These are phyloP conservation scores for Hortaea werneckii DNA, from an alignment of 2,329 filamentous ascomycete genomes.

Conservation along the genomic window DNA sequence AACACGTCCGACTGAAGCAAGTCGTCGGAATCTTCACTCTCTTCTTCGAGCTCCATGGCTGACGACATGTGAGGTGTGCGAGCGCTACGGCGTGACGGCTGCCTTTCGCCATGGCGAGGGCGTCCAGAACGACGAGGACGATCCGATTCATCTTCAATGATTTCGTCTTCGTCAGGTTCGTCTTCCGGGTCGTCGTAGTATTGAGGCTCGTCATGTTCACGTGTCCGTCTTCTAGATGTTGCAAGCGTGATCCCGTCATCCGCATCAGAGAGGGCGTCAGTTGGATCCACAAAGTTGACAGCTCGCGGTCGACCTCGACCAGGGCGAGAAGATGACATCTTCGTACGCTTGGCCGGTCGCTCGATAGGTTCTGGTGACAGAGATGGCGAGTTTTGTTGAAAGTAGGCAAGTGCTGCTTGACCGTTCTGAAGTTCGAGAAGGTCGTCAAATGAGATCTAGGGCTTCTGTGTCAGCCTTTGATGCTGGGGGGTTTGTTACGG, in stretches of 20 bases:
- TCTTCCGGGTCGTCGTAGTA: slow-evolving; percentile 13
- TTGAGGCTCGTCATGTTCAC: slow-evolving; percentile 14
- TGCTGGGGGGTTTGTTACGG: no score
- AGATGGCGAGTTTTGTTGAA: slow-evolving; percentile 18
- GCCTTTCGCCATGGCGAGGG: slow-evolving; percentile 6
- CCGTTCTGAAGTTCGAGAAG: slow-evolving; percentile 39
- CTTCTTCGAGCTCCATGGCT: slow-evolving; percentile 8
- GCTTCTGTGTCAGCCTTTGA: no score
- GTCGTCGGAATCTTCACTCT: slow-evolving; percentile 15
- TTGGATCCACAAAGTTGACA: slow-evolving; percentile 19
- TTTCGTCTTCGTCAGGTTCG: slow-evolving; percentile 9
- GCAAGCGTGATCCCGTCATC: slow-evolving; percentile 7
- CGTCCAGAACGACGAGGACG: no score
- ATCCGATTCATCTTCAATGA: slow-evolving; percentile 3
- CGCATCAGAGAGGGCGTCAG: slow-evolving; percentile 17
- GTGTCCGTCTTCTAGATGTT: slow-evolving; percentile 11
- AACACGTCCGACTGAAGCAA: slow-evolving; percentile 32
- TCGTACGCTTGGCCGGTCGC: slow-evolving; percentile 3
- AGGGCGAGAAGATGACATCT: slow-evolving; percentile 19
- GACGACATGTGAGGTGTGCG: slow-evolving; percentile 3
- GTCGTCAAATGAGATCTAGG: slow-evolving; percentile 30
- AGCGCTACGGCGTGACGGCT: slow-evolving; percentile 4
- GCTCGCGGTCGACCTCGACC: slow-evolving; percentile 4
- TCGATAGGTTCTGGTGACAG: slow-evolving; percentile 1
- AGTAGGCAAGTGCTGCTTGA: slow-evolving; percentile 34